Conservation (phyloP, 192 early-diverging fungal species). For the Obelidium mucronatum region DNA sequence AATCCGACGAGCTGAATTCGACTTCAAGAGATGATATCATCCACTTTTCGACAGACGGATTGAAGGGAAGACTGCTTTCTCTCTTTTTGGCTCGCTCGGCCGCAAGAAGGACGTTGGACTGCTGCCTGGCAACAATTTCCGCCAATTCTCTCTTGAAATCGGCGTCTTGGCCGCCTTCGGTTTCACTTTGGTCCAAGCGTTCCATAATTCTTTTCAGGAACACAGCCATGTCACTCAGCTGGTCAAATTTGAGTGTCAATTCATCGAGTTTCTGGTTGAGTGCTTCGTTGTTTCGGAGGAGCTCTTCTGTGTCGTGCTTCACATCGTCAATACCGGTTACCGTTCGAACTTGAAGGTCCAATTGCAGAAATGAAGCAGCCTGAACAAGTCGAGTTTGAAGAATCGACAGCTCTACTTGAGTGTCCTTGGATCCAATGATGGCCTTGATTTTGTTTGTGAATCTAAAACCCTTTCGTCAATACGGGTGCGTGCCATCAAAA, state of each 20-base stretch:
- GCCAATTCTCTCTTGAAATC: too few relatives aligned
- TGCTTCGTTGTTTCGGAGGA: neutral
- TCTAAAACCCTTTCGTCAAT: neutral
- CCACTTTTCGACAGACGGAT: conserved; percentile 9
- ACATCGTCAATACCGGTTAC: conserved; percentile 21
- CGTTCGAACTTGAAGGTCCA: conserved; percentile 19
- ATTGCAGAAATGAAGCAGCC: neutral
- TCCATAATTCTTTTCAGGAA: neutral
- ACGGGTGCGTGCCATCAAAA: neutral
- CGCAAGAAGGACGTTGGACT: neutral
- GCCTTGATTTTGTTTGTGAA: conserved; percentile 14
- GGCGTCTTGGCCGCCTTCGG: neutral
- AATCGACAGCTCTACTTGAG: neutral
- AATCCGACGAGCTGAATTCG: neutral
- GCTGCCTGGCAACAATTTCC: neutral
- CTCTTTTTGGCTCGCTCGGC: neutral
- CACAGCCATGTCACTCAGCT: neutral
- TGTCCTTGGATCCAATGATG: conserved; percentile 20
- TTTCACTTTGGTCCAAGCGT: neutral
- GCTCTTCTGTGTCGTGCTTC: conserved; percentile 18
- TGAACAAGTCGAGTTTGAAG: neutral
- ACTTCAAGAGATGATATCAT: conserved; percentile 29
- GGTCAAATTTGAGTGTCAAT: neutral
- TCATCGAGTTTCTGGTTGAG: conserved; percentile 16
- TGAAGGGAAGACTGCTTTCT: conserved; percentile 17